Evolutionary conservation across 352 stramenopile species (phyloP).

Genomic region (Phytophthora nicotianae): DNA sequence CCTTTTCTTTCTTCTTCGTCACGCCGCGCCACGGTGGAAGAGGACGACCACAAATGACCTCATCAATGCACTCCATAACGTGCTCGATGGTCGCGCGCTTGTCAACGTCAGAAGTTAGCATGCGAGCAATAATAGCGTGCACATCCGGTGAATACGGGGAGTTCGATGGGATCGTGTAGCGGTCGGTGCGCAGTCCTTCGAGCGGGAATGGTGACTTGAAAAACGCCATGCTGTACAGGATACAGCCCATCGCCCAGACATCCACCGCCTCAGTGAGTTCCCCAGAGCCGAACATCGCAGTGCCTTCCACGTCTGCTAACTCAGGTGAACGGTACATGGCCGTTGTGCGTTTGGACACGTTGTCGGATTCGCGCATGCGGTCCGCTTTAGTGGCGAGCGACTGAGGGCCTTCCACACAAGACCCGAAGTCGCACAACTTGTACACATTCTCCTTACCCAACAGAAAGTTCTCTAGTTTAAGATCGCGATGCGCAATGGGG

Average conservation of each 20-base stretch:
- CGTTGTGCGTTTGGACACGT: slow-evolving; percentile 96
- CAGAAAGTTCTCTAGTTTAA: slow-evolving; percentile 98
- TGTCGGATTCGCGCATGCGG: slow-evolving; percentile 89
- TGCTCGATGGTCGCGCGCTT: slow-evolving; percentile 92
- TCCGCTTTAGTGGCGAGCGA: slow-evolving; percentile 86
- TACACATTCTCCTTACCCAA: slow-evolving; percentile 88
- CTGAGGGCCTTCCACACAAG: slow-evolving; percentile 80
- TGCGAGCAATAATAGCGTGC: slow-evolving; percentile 90
- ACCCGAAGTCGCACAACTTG: slow-evolving; percentile 97
- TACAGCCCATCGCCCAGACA: slow-evolving; percentile 95
- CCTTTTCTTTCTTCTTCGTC: slow-evolving; percentile 40
- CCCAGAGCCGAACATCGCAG: slow-evolving; percentile 91
- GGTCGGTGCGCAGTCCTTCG: slow-evolving; percentile 93
- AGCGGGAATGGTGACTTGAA: slow-evolving; percentile 96
- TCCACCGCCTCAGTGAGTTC: slow-evolving; percentile 93
- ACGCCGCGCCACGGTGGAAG: slow-evolving; percentile 40
- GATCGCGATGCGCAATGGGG: slow-evolving; percentile 95
- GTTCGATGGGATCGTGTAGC: slow-evolving; percentile 92
- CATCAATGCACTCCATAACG: slow-evolving; percentile 91
- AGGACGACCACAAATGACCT: slow-evolving; percentile 49
- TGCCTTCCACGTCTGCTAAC: slow-evolving; percentile 94
- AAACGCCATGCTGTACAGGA: slow-evolving; percentile 96
- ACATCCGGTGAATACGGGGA: slow-evolving; percentile 91
- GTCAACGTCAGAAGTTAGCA: slow-evolving; percentile 92
- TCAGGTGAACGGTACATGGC: slow-evolving; percentile 98